Base-by-base conservation (phyloP, 495 filamentous ascomycete genomes). In the Neurospora sublineolata region DNA sequence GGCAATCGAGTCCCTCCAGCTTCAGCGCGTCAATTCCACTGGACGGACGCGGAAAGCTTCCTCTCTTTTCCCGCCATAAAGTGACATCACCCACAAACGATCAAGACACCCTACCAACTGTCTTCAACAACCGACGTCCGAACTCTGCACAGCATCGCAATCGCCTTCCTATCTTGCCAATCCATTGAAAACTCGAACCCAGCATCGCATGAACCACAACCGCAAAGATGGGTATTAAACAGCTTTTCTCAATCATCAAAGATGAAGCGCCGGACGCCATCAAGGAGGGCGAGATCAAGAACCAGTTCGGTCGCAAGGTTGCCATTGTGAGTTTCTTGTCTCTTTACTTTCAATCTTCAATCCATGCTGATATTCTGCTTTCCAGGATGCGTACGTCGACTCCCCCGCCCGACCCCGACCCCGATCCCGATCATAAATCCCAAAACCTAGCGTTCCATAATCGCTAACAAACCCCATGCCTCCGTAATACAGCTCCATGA, bases 271-370 rank as follows among this genome's bases (percentile, higher is more conserved):
- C 94, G 33, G 92, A 94, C 84, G 92, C 95, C n/a, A 87, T 97
- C 84, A 97, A 97, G 80, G 88, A 91, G 71, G 93, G 95, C 69
- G 96, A 99, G 74, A 98, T 99, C 83, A 99, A 98, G 82, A 94
- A 93, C 72, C 96, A 98, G 60, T 99, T 99, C 76, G 95, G 95
- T 74, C 90, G 95, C 75, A 99, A 97, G 81, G 93, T 98, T 73
- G 94, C 94, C 42, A 98, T 97, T 82, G 93, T 95, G 86, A 79
- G 92, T 86, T 37, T 18, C 36, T 41, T 27, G 41, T 41, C 33
- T 18, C 20, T 64, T 73, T 44, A 11, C 73, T 80, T 74, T 73
- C 72, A 27, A 10, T 37, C 42, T 38, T 39, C 37, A 71, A 40
- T 8, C 0, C 12, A 60, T 60, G 6, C 52, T 60, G 14, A 60